Conservation (phyloP, 2,329 filamentous ascomycete species). For the Penicillium sp. region DNA sequence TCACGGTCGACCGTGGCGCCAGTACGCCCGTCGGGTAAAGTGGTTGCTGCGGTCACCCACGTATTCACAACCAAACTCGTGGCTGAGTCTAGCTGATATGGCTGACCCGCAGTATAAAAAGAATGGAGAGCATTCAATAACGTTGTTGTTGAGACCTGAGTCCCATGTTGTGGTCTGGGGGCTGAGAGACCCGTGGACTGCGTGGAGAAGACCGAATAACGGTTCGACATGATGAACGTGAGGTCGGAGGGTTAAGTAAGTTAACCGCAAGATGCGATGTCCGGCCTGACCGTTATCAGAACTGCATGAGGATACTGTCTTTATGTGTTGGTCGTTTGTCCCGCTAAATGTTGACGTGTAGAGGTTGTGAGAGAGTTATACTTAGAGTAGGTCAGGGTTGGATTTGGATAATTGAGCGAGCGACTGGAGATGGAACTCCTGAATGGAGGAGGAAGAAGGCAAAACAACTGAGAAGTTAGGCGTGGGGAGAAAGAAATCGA, state of each 20-base stretch:
- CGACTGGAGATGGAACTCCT: slow-evolving; percentile 7
- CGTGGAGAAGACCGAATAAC: slow-evolving; percentile 60
- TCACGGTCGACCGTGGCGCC: slow-evolving; percentile 79
- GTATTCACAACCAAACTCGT: slow-evolving; percentile 94
- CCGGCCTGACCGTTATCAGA: slow-evolving; percentile 4
- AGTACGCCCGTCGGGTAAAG: slow-evolving; percentile 63
- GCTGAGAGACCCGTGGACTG: slow-evolving; percentile 55
- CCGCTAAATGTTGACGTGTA: neutral
- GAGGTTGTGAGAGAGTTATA: neutral
- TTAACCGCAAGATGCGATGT: slow-evolving; percentile 7
- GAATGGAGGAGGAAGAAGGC: slow-evolving; percentile 1
- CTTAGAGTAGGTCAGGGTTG: neutral
- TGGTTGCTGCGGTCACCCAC: slow-evolving; percentile 78
- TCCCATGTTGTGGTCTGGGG: slow-evolving; percentile 59
- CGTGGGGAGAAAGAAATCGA: slow-evolving; percentile 8
- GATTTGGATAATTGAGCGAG: slow-evolving; percentile 4
- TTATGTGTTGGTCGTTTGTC: neutral
- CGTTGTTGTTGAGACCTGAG: slow-evolving; percentile 88
- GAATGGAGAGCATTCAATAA: slow-evolving; percentile 90
- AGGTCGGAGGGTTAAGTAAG: neutral
- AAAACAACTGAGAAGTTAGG: slow-evolving; percentile 3
- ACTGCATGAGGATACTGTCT: slow-evolving; percentile 4
- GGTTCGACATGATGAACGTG: slow-evolving; percentile 54
- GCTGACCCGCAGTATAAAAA: slow-evolving; percentile 74
- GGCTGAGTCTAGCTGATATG: slow-evolving; percentile 84